Evolutionary conservation across 208 protist genomes (phyloP).

Genomic region (Crithidia expoeki): DNA sequence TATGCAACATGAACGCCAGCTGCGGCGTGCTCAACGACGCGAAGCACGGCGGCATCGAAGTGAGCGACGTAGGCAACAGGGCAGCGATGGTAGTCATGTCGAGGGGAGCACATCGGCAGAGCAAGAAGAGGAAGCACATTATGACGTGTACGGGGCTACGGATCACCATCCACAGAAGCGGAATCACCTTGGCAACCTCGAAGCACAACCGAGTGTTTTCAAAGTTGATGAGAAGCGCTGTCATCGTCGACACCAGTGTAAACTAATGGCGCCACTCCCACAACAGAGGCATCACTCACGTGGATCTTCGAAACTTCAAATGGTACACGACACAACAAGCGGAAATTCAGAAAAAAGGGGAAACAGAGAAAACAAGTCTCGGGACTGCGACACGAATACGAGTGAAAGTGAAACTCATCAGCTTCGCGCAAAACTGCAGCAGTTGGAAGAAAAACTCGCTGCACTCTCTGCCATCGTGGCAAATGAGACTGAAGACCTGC

Average conservation of each 20-base stretch:
- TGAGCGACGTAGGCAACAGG: neutral
- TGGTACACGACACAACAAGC: neutral
- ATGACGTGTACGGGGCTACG: too few species aligned
- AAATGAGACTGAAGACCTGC: neutral
- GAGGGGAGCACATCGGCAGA: neutral
- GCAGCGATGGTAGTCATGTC: neutral
- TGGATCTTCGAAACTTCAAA: neutral
- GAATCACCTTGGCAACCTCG: too few species aligned
- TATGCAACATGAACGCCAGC: slow-evolving; percentile 12
- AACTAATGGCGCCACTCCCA: neutral
- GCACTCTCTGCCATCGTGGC: slow-evolving; percentile 2
- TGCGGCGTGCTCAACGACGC: slow-evolving; percentile 3
- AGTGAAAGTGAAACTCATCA: neutral
- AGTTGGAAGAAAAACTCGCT: slow-evolving; percentile 16
- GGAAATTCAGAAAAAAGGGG: neutral
- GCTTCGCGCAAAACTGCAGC: slow-evolving; percentile 24
- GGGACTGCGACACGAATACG: neutral
- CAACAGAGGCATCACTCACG: neutral
- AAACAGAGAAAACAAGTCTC: neutral
- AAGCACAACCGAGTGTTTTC: too few species aligned
- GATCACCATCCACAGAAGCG: too few species aligned
- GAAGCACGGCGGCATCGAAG: slow-evolving; percentile 13
- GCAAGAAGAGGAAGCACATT: neutral
- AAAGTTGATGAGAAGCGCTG: too few species aligned
- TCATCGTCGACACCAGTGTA: neutral